Base-by-base conservation (phyloP, 306 rosid species). In the Fragaria vesca region DNA sequence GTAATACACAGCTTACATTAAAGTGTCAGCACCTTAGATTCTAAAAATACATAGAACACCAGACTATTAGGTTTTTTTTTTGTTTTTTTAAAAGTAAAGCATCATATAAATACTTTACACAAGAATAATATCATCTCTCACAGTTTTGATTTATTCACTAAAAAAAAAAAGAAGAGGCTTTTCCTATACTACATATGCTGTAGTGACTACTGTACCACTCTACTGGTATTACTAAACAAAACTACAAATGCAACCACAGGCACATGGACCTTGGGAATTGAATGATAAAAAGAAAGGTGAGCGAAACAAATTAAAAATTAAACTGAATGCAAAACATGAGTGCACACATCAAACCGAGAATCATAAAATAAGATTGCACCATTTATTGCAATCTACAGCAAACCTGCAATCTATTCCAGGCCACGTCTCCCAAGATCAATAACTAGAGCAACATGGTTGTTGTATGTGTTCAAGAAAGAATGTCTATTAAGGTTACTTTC, bases 291-390 rank as follows among this genome's bases (percentile, higher is more conserved):
- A 26, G 13, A 45, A 76, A 40, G 38, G 38, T 30, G 57, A 67
- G 62, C 13, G 2, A 32, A 70, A 66, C 10, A 18, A 45, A 18
- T 26, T 0, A 20, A 69, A 15, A 52, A 66, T 48, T 47, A 66
- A 28, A 68, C 38, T 46, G 76, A 80, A 66, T 38, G 72, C 68
- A 57, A 74, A 74, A 80, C 78, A 28, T 57, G 61, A 47, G 55
- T 21, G 51, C 77, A 71, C 65, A n/a, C 78, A 79, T 62, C 83
- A 83, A 52, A 74, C 72, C 76, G 24, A 20, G 66, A 75, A 66
- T 78, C 73, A 79, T 3, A 63, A 40, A 42, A 43, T 48, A 18
- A 74, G 43, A 75, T 28, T 60, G 73, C 80, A 71, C 8, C 57
- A 71, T 62, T 40, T 50, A 71, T 38, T 58, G 54, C 60, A 76